Conservation (phyloP, 805 yeast genomes). For the Sugiyamaella smithiae region DNA sequence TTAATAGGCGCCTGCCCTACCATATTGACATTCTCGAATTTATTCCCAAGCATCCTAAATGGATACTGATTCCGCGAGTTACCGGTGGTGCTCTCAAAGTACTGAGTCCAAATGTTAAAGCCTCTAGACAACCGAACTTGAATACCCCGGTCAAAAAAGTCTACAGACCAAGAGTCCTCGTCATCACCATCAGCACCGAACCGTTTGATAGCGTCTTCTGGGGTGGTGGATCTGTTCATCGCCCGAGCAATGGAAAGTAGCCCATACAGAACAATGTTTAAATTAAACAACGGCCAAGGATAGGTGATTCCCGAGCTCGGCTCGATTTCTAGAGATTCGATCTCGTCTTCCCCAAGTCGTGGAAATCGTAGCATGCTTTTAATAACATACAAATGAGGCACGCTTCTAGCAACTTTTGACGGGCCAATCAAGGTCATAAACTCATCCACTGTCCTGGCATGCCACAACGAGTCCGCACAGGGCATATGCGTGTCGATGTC, state of each 20-base stretch:
- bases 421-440: slow-evolving; percentile 30
- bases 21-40: slow-evolving; percentile 22
- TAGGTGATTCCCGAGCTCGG: background rate
- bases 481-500: slow-evolving; percentile 33
- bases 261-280: slow-evolving; percentile 29
- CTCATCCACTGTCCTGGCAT: slow-evolving; percentile 25
- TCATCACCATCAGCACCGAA: background rate
- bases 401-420: slow-evolving; percentile 20
- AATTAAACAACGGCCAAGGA: slow-evolving; percentile 25
- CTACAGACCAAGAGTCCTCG: slow-evolving; percentile 14
- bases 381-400: slow-evolving; percentile 32
- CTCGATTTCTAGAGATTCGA: background rate
- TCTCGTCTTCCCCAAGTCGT: slow-evolving; percentile 21
- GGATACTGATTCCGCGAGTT: slow-evolving; percentile 26
- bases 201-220: slow-evolving; percentile 11
- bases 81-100: slow-evolving; percentile 29
- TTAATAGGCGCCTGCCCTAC: slow-evolving; percentile 18
- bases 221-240: slow-evolving; percentile 15
- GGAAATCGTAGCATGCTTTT: slow-evolving; percentile 34
- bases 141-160: slow-evolving; percentile 25
- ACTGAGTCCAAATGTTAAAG: slow-evolving; percentile 32
- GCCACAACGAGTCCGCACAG: slow-evolving; percentile 31
- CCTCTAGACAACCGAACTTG: slow-evolving; percentile 32
- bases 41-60: slow-evolving; percentile 22
- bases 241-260: slow-evolving; percentile 28